Evolutionary conservation across 257 asterid species (phyloP).

Genomic region (Paraleonurus japonicus): DNA sequence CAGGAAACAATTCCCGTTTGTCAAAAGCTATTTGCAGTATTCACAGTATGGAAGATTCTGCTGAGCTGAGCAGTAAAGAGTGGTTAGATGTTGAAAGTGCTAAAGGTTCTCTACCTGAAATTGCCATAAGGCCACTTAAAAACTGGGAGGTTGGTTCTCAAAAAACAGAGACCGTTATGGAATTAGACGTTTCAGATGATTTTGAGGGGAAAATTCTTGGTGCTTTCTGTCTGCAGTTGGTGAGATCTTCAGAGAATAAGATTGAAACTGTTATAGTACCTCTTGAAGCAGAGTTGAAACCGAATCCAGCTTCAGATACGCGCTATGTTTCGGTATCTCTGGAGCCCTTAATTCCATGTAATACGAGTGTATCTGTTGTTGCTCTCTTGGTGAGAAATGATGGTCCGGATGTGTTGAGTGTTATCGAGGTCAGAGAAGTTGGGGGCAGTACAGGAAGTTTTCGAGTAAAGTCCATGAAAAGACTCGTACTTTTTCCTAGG

Average conservation of each 20-base stretch:
- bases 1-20: conserved; percentile 44
- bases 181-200: conserved; percentile 56
- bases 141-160: conserved; percentile 77
- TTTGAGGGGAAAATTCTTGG: conserved; percentile 57
- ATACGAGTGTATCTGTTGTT: conserved; percentile 35
- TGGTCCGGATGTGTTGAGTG: conserved; percentile 44
- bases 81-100: conserved; percentile 52
- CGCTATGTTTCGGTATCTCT: conserved; percentile 42
- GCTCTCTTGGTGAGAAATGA: conserved; percentile 54
- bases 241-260: conserved; percentile 50
- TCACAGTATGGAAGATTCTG: conserved; percentile 27
- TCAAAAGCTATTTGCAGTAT: conserved; percentile 51
- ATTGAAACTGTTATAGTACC: conserved; percentile 66
- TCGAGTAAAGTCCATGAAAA: conserved; percentile 51
- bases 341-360: conserved; percentile 44
- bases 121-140: conserved; percentile 60
- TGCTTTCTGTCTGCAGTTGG: conserved; percentile 58
- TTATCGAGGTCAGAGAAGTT: conserved; percentile 43
- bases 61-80: conserved; percentile 35
- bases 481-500: conserved; percentile 68
- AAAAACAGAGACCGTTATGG: conserved; percentile 53
- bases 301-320: conserved; percentile 29
- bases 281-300: conserved; percentile 62
- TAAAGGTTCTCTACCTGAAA: conserved; percentile 42
- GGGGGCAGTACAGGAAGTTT: conserved; percentile 44